phyloP scores from a whole-genome alignment of 768 basidiomycete species.

The Termitomyces sp. region DNA sequence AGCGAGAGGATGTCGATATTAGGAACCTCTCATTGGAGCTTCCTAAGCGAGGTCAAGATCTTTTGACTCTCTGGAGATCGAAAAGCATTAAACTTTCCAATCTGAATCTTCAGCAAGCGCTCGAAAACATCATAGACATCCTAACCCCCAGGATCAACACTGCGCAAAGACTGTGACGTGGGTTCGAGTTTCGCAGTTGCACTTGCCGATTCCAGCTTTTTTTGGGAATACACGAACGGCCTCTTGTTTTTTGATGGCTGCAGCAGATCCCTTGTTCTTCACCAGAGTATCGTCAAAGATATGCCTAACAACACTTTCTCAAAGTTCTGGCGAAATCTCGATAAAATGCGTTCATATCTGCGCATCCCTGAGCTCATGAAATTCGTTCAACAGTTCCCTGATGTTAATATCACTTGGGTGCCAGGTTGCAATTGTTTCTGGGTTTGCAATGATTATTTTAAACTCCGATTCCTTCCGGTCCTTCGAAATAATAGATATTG shows the following conservation, averaged over 20 bases:
- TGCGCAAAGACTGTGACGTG: too few species aligned
- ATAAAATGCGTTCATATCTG: neutral
- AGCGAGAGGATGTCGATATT: too few species aligned
- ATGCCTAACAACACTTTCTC: too few species aligned
- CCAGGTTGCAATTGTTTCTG: too few species aligned
- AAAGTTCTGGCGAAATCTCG: neutral
- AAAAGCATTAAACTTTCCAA: neutral
- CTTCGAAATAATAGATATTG: constrained; percentile 16
- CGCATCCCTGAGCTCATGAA: neutral
- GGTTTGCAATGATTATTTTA: too few species aligned
- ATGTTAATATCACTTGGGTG: neutral
- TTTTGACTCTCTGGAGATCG: neutral
- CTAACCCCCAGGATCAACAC: neutral
- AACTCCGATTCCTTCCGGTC: too few species aligned
- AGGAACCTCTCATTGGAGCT: neutral
- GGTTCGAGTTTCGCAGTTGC: neutral
- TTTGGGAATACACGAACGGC: neutral
- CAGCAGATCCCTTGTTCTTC: neutral
- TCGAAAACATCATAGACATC: neutral
- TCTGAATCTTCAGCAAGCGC: neutral
- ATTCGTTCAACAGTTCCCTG: neutral
- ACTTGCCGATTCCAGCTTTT: neutral
- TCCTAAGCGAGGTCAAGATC: neutral
- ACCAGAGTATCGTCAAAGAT: neutral
- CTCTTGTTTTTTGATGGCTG: neutral